Conservation (phyloP, 2,329 filamentous ascomycete genomes). For the Ophiobolus disseminans region DNA sequence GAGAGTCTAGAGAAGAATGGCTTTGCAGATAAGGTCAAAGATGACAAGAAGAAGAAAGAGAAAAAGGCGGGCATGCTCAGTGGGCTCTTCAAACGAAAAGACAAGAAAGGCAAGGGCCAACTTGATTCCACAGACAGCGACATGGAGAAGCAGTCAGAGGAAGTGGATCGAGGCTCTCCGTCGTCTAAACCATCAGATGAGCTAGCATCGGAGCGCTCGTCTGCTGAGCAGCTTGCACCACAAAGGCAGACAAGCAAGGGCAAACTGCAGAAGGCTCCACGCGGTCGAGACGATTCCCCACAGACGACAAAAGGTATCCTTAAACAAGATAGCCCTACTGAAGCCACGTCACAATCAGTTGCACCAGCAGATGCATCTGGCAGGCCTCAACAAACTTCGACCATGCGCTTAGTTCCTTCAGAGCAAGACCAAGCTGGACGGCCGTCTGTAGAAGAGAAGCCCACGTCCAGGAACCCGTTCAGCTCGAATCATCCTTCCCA, state of each 20-base stretch:
- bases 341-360: conserved; percentile 26
- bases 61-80: conserved; percentile 77
- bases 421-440: conserved; percentile 30
- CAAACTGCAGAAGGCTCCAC: conserved; percentile 47
- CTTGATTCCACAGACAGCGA: conserved; percentile 50
- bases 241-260: conserved; percentile 47
- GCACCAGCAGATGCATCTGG: conserved; percentile 13
- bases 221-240: conserved; percentile 39
- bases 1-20: conserved; percentile 77
- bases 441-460: conserved; percentile 25
- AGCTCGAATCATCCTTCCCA: conserved; percentile 43
- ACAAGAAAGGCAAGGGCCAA: conserved; percentile 59
- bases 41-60: conserved; percentile 76
- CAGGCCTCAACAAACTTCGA: conserved; percentile 25
- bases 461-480: conserved; percentile 31
- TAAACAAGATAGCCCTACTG: conserved; percentile 42
- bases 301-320: conserved; percentile 41
- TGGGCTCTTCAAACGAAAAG: conserved; percentile 71
- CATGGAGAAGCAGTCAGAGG: conserved; percentile 54
- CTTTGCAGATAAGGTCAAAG: conserved; percentile 67
- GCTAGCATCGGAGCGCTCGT: conserved; percentile 32
- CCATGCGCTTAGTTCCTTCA: conserved; percentile 45
- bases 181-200: conserved; percentile 44
- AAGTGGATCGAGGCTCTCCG: conserved; percentile 43
- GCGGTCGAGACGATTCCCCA: conserved; percentile 39